Evolutionary conservation across 176 grass and related monocot species (phyloP).

Genomic region (Lolium rigidum): DNA sequence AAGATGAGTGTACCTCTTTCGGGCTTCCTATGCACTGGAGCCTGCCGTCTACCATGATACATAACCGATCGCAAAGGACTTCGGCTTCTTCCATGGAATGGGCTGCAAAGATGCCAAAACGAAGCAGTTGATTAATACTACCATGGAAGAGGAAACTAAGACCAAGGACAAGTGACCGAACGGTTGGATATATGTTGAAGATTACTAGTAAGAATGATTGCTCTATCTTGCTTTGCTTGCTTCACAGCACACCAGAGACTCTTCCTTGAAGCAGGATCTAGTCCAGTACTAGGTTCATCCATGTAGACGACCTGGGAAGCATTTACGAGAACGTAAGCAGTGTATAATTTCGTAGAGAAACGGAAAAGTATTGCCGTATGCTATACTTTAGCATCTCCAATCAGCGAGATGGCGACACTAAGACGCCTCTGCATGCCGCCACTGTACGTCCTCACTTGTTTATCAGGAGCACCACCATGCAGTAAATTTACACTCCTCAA

Average conservation of each 20-base stretch:
- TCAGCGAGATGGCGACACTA: conserved; percentile 71
- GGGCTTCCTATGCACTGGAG: conserved; percentile 67
- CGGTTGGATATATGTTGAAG: background rate
- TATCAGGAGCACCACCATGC: conserved; percentile 57
- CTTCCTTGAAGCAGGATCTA: conserved; percentile 82
- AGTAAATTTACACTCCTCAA: conserved; percentile 67
- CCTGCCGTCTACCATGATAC: conserved; percentile 73
- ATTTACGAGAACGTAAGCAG: background rate
- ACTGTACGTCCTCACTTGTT: conserved; percentile 69
- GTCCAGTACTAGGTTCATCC: conserved; percentile 77
- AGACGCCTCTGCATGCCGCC: conserved; percentile 80
- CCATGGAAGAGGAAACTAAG: background rate
- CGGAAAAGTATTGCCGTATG: too few relatives aligned
- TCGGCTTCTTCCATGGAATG: conserved; percentile 90
- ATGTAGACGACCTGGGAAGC: conserved; percentile 61
- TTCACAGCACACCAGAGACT: conserved; percentile 65
- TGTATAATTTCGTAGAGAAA: background rate
- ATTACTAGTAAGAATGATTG: conserved; percentile 83
- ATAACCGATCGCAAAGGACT: conserved; percentile 65
- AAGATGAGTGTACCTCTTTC: conserved; percentile 47
- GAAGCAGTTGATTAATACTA: background rate
- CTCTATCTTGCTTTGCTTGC: conserved; percentile 63
- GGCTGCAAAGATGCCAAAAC: conserved; percentile 39
- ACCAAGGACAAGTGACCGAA: background rate
- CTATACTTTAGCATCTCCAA: conserved; percentile 68